These are phyloP conservation scores for Monosporascus sp. DNA, from an alignment of 2,329 filamentous ascomycete species.

Conservation along the genomic window DNA sequence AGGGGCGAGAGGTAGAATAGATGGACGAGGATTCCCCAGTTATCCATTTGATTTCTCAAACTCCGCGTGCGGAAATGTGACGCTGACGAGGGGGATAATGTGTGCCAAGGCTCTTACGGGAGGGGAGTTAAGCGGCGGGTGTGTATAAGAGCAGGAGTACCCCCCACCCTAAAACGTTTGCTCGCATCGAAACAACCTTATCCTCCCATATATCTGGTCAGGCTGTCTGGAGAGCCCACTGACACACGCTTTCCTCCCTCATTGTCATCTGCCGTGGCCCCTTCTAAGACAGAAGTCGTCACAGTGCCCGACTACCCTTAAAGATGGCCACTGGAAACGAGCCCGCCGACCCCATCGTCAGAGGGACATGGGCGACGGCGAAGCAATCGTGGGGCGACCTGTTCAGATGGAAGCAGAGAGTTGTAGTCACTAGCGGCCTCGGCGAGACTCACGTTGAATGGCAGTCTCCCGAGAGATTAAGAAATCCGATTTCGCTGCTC, in stretches of 20 bases:
- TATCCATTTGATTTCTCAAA: neutral
- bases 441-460: slow-evolving; percentile 65
- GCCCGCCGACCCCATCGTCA: slow-evolving; percentile 59
- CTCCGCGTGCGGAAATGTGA: neutral
- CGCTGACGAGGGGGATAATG: neutral
- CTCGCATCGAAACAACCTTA: no score
- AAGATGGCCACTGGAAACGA: slow-evolving; percentile 18
- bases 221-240: neutral
- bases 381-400: slow-evolving; percentile 61
- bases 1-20: neutral
- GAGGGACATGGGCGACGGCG: slow-evolving; percentile 58
- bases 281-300: neutral
- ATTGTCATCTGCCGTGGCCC: no score
- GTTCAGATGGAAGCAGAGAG: slow-evolving; percentile 70
- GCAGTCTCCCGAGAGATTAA: slow-evolving; percentile 59
- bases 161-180: neutral
- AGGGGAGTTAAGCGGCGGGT: neutral
- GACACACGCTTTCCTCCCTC: neutral
- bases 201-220: neutral
- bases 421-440: slow-evolving; percentile 58
- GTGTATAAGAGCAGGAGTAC: neutral
- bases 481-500: slow-evolving; percentile 67
- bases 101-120: neutral
- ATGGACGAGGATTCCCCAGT: neutral
- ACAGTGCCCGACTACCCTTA: neutral